These are phyloP conservation scores for Acer negundo DNA, from an alignment of 345 rosid species.

Conservation along the genomic window DNA sequence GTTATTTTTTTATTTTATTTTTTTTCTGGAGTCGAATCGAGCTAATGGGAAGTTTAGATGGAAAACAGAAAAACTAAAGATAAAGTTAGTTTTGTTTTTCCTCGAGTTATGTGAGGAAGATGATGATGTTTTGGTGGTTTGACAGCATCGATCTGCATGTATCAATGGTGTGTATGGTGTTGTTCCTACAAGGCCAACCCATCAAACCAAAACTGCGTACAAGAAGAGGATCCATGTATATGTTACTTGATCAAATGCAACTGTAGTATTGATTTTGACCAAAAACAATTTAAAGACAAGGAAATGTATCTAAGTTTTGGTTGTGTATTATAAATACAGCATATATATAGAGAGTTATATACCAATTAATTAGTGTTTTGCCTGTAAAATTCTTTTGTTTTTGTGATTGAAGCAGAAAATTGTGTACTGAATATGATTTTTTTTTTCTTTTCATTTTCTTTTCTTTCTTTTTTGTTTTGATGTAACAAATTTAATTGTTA, in stretches of 20 bases:
- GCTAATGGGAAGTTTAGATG: slow-evolving; percentile 12
- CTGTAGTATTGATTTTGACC: slow-evolving; percentile 17
- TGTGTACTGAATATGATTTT: background rate
- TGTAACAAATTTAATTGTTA: background rate
- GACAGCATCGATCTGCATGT: slow-evolving; percentile 17
- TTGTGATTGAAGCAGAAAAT: background rate
- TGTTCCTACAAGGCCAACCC: background rate
- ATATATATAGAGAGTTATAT: slow-evolving; percentile 7
- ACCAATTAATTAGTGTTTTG: background rate
- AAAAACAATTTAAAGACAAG: slow-evolving; percentile 2
- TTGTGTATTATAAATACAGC: slow-evolving; percentile 29
- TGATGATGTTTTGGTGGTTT: slow-evolving; percentile 19
- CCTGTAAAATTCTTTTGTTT: slow-evolving; percentile 16
- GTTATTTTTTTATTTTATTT: background rate
- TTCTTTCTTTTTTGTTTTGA: background rate
- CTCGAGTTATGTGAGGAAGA: slow-evolving; percentile 17
- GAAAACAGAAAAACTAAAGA: slow-evolving; percentile 9
- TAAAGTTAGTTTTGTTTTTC: slow-evolving; percentile 13
- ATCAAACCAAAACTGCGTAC: slow-evolving; percentile 26
- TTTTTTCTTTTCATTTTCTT: background rate
- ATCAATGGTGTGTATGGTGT: slow-evolving; percentile 13
- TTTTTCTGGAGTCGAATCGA: slow-evolving; percentile 7
- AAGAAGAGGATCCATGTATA: slow-evolving; percentile 1
- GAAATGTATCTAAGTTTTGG: slow-evolving; percentile 27
- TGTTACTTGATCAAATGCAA: slow-evolving; percentile 29